phyloP scores from a whole-genome alignment of 192 early-diverging fungal species.

The Obelidium mucronatum region DNA sequence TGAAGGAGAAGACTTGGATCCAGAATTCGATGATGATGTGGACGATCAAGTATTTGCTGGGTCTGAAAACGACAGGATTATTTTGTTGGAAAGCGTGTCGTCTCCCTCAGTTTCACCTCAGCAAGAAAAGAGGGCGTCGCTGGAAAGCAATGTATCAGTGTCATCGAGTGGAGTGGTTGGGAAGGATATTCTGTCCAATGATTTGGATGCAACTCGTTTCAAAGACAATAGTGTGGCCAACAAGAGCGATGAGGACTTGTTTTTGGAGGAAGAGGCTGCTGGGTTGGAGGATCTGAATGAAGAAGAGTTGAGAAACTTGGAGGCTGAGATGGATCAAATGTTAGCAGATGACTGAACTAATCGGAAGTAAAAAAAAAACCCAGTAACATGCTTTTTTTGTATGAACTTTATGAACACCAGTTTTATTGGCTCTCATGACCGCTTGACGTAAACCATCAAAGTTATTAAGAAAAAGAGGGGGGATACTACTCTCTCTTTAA shows the following conservation, averaged over 20 bases:
- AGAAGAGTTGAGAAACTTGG: slow-evolving; percentile 6
- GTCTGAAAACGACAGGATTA: slow-evolving; percentile 27
- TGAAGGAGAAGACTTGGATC: slow-evolving; percentile 30
- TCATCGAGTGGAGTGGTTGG: neutral
- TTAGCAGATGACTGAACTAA: neutral
- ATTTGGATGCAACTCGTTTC: neutral
- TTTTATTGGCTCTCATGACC: neutral
- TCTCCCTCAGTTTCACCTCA: neutral
- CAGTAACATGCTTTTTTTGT: no score
- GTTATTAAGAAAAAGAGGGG: neutral
- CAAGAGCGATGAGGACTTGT: slow-evolving; percentile 33
- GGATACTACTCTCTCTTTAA: no score
- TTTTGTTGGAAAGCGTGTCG: slow-evolving; percentile 26
- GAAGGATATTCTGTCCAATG: neutral
- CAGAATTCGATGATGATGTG: slow-evolving; percentile 30
- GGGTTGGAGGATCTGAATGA: slow-evolving; percentile 29
- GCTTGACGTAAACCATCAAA: neutral
- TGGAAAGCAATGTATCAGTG: neutral
- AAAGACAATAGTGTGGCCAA: slow-evolving; percentile 5
- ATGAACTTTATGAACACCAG: neutral
- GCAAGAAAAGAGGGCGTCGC: neutral
- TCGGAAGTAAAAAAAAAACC: neutral
- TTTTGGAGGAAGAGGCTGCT: slow-evolving; percentile 27
- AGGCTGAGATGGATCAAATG: slow-evolving; percentile 22
- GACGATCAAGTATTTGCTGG: neutral